phyloP scores from a whole-genome alignment of 352 stramenopile genomes.

The Peronospora belbahrii region DNA sequence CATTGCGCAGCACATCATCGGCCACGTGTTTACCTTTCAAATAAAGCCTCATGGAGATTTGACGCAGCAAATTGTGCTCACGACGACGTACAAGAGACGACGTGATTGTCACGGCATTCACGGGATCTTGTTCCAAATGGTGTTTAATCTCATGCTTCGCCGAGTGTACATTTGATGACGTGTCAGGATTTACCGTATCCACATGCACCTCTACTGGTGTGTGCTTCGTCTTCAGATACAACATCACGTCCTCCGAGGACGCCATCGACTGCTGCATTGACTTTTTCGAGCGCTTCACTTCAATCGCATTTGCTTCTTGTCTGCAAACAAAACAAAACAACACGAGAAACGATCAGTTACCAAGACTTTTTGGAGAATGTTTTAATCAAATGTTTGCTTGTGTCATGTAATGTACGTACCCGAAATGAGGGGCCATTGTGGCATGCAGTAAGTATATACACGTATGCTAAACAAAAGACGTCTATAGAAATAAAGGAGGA shows the following conservation, averaged over 20 bases:
- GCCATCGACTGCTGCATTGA: background rate
- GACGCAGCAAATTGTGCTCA: conserved; percentile 64
- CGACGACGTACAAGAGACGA: conserved; percentile 19
- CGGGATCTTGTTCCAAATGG: conserved; percentile 12
- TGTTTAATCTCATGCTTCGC: conserved; percentile 12
- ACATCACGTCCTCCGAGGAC: conserved; percentile 4
- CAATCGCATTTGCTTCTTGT: conserved; percentile 5
- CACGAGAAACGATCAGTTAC: conserved; percentile 3
- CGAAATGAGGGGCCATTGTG: conserved; percentile 38
- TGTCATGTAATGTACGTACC: conserved; percentile 14
- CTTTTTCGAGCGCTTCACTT: conserved; percentile 11
- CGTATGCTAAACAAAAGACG: too few relatives aligned
- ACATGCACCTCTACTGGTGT: conserved; percentile 1
- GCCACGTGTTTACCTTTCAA: conserved; percentile 60
- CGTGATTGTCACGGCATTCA: background rate
- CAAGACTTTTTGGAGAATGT: background rate
- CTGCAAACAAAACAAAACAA: too few relatives aligned
- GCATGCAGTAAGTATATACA: too few relatives aligned
- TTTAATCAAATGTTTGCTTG: too few relatives aligned
- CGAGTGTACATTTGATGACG: conserved; percentile 1
- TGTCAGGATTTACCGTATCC: conserved; percentile 4
- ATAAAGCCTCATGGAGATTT: conserved; percentile 74
- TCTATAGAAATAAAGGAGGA: too few relatives aligned
- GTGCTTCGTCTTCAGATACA: conserved; percentile 10
- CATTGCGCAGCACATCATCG: conserved; percentile 54